Evolutionary conservation across 2,329 filamentous ascomycete genomes (phyloP).

Genomic region (Periconia sp.): DNA sequence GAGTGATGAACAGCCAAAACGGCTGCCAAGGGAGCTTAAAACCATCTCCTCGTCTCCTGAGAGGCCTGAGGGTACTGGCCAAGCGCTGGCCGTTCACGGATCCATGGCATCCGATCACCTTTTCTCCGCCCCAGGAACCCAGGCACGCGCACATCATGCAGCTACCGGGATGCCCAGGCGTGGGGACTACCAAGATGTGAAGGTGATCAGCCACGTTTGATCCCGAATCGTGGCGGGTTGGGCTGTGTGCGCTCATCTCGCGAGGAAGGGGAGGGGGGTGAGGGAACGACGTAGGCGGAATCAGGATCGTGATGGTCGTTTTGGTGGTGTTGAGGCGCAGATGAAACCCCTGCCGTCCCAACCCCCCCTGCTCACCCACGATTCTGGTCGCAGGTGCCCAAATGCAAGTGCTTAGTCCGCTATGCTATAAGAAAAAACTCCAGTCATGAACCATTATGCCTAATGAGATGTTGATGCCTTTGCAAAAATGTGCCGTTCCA

Average conservation of each 20-base stretch:
- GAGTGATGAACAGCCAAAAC: constrained; percentile 22
- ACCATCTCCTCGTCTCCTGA: background rate
- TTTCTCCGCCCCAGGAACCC: background rate
- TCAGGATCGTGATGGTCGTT: background rate
- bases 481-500: background rate
- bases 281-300: background rate
- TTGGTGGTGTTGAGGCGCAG: constrained; percentile 12
- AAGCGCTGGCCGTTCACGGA: background rate
- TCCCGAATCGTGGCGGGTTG: background rate
- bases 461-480: background rate
- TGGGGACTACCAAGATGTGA: background rate
- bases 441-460: background rate
- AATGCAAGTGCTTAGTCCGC: background rate
- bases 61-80: constrained; percentile 8
- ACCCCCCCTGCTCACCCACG: background rate
- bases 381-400: background rate
- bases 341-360: constrained; percentile 16
- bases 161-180: background rate
- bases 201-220: background rate
- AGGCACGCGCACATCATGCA: background rate
- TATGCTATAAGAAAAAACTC: background rate
- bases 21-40: constrained; percentile 31
- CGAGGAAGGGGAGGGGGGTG: too few relatives aligned
- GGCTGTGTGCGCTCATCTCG: background rate
- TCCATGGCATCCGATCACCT: background rate